A percentile compares a stretch with the other conserved stretches of the same genome.
Evolutionary conservation across 495 filamentous ascomycete genomes (phyloP).

Genomic region (Neurospora sp.): DNA sequence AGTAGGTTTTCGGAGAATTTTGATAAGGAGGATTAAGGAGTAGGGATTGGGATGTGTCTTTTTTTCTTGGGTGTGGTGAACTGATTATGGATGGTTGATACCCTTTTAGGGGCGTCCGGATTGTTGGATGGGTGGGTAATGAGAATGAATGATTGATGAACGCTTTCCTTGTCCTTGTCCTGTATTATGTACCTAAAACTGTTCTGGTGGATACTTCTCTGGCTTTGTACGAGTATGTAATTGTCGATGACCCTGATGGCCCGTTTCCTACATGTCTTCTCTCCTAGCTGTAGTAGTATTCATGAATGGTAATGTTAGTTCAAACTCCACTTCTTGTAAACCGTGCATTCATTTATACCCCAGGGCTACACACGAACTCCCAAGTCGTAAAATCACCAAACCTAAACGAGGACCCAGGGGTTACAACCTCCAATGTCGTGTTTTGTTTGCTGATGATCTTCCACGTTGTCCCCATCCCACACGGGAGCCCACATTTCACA

Average conservation of each 20-base stretch:
- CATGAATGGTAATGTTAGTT: background rate
- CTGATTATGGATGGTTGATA: background rate
- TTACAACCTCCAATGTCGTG: background rate
- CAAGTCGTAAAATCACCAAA: background rate
- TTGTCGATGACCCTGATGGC: background rate
- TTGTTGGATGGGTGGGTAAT: background rate
- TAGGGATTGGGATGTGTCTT: no score
- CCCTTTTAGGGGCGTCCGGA: background rate
- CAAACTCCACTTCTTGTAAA: background rate
- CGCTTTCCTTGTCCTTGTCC: background rate
- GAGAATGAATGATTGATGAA: background rate
- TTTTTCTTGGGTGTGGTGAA: no score
- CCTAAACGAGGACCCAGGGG: background rate
- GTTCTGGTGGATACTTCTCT: background rate
- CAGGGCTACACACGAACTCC: no score
- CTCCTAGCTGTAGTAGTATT: background rate
- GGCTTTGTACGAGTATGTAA: background rate
- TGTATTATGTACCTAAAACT: background rate
- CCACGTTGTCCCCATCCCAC: background rate
- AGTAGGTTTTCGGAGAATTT: constrained; percentile 30
- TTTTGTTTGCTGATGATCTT: background rate
- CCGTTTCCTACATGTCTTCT: background rate
- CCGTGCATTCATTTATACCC: no score
- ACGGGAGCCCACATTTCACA: background rate
- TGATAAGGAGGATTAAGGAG: constrained; percentile 1